Conservation (phyloP, 257 asterid species). For the Vinca minor region DNA sequence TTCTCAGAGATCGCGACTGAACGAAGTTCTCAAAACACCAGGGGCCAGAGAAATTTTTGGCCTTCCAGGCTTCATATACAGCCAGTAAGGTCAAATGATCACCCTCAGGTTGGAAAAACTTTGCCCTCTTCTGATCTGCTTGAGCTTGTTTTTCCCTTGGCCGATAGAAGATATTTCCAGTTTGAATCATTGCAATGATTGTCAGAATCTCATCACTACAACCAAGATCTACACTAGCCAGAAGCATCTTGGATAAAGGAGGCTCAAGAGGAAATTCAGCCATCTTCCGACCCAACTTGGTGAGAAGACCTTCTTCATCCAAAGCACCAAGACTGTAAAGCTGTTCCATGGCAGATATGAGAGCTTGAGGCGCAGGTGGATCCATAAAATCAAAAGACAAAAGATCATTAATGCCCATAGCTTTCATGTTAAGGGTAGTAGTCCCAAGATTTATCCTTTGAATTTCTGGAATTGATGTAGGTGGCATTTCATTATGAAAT, state of each 20-base stretch:
- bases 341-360: slow-evolving; percentile 88
- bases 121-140: slow-evolving; percentile 86
- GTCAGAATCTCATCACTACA: slow-evolving; percentile 92
- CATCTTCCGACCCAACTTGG: slow-evolving; percentile 91
- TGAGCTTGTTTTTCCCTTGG: slow-evolving; percentile 97
- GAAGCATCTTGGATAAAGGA: slow-evolving; percentile 84
- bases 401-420: slow-evolving; percentile 91
- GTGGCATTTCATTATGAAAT: slow-evolving; percentile 93
- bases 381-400: slow-evolving; percentile 92
- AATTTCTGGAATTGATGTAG: slow-evolving; percentile 81
- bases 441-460: slow-evolving; percentile 91
- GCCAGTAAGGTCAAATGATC: slow-evolving; percentile 85
- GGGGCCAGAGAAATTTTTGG: slow-evolving; percentile 77
- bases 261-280: slow-evolving; percentile 97
- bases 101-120: slow-evolving; percentile 90
- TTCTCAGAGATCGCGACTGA: slow-evolving; percentile 72
- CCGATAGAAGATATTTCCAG: slow-evolving; percentile 82
- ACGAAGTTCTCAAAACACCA: slow-evolving; percentile 96
- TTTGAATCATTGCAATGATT: slow-evolving; percentile 86
- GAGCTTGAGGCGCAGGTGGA: slow-evolving; percentile 95
- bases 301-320: slow-evolving; percentile 89
- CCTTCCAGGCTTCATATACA: slow-evolving; percentile 96
- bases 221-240: slow-evolving; percentile 87
- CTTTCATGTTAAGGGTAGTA: slow-evolving; percentile 78
- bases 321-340: slow-evolving; percentile 86